Evolutionary conservation across 192 early-diverging fungal genomes (phyloP), one percentile per base, ranked within the genome.

Genomic region (Gigaspora rosea): DNA sequence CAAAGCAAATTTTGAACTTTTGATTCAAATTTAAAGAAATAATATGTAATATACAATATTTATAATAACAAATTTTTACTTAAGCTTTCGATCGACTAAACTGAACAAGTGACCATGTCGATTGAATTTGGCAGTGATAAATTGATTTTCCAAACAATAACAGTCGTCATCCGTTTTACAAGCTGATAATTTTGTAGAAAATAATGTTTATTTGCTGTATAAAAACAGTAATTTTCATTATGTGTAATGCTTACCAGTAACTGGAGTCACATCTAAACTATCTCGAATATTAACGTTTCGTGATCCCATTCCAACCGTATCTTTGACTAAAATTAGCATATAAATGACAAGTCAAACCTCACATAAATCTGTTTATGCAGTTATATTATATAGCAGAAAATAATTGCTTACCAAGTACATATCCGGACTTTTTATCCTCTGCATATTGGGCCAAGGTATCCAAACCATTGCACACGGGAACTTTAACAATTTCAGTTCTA

Each of bases 141-240:
- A 92, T 41, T 84, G 78, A 79, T 98, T 99, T 64, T 92, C 90
- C 59, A 99, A 75, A 1, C 92, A 83, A 48, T 89, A 86, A 3
- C 75, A 79, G 33, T 85, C 82, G 9, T 69, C 74, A 18, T 63
- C 18, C 2, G n/a, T 27, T 8, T 51, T 16, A 41, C 41, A 78
- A 8, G 70, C 83, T 82, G 59, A 66, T 54, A 12, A 47, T 35
- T n/a, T n/a, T 59, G 20, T 59, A 59, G n/a, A 20, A n/a, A 20
- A 59, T n/a, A 59, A 27, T 27, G 1, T 27, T 27, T 27, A 27
- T 27, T 27, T 27, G 27, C 1, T 27, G 27, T 27, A 27, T 27
- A 41, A 41, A 41, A 41, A 41, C 3, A 41, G 41, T 41, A 41
- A 41, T 41, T 41, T 41, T 41, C 41, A 41, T 41, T 7, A 41